Evolutionary conservation across 768 basidiomycete genomes (phyloP).

Genomic region (Tylopilus plumbeoviolaceoides): DNA sequence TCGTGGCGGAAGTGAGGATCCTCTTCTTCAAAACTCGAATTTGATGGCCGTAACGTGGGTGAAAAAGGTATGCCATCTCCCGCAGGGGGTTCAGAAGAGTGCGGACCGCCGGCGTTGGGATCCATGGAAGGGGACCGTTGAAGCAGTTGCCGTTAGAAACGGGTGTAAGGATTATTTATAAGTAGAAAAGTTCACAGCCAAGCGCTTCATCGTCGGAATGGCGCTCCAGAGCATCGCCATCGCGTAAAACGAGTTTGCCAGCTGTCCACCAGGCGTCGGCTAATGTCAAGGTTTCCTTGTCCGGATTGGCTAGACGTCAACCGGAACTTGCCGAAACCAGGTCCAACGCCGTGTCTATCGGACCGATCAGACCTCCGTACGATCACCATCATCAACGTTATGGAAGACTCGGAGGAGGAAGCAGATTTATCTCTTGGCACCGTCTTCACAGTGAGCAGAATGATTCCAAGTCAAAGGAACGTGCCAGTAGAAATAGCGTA

Average conservation of each 20-base stretch:
- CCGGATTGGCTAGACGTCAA: background rate
- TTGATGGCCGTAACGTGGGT: constrained; percentile 18
- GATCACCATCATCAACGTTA: background rate
- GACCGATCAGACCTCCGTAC: background rate
- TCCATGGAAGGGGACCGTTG: constrained; percentile 9
- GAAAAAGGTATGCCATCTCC: constrained; percentile 43
- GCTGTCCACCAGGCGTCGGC: background rate
- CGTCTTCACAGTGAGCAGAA: constrained; percentile 47
- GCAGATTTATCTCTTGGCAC: constrained; percentile 36
- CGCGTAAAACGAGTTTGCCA: background rate
- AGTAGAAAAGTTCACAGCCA: background rate
- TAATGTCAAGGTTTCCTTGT: background rate
- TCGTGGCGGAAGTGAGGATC: constrained; percentile 32
- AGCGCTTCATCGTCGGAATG: background rate
- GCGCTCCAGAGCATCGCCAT: background rate
- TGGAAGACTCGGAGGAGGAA: constrained; percentile 25
- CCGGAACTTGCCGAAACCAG: background rate
- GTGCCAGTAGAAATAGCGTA: background rate
- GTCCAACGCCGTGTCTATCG: background rate
- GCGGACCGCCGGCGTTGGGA: background rate
- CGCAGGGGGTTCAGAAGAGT: constrained; percentile 56
- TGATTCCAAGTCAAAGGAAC: background rate
- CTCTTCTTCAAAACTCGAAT: background rate
- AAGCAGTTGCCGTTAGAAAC: background rate
- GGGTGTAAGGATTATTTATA: background rate